Percentiles rank a stretch among this genome's conserved stretches.
Conservation (phyloP, 441 rosid genomes). For the Populus hybrid region DNA sequence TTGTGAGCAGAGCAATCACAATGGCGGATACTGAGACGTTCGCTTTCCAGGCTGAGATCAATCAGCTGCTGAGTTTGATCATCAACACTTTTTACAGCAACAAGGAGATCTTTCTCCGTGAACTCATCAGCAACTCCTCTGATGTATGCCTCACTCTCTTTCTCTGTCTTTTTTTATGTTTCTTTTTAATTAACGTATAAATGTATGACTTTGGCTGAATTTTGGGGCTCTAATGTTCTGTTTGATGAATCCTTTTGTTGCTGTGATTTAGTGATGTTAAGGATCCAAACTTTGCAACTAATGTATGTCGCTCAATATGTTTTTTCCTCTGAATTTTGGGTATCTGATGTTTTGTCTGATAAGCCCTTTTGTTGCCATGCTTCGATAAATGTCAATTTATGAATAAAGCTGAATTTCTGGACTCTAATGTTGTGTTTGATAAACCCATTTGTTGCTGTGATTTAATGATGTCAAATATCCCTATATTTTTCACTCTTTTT, state of each 20-base stretch:
- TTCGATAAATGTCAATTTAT: too few relatives aligned
- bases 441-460: background rate
- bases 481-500: too few relatives aligned
- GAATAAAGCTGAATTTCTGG: background rate
- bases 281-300: too few relatives aligned
- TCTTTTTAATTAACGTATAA: background rate
- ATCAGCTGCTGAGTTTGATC: background rate
- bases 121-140: slow-evolving; percentile 6
- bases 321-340: too few relatives aligned
- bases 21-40: slow-evolving; percentile 3
- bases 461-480: background rate
- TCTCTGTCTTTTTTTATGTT: background rate
- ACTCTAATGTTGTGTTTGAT: background rate
- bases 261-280: background rate
- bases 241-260: background rate
- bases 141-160: background rate
- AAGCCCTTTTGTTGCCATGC: too few relatives aligned
- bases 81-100: background rate
- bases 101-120: slow-evolving; percentile 7
- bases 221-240: background rate
- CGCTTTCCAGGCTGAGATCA: slow-evolving; percentile 1
- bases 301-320: too few relatives aligned
- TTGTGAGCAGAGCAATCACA: background rate
- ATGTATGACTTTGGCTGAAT: background rate
- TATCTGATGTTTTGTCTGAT: too few relatives aligned